These are phyloP conservation scores for Entophlyctis helioformis DNA, from an alignment of 192 early-diverging fungal genomes.

Conservation along the genomic window DNA sequence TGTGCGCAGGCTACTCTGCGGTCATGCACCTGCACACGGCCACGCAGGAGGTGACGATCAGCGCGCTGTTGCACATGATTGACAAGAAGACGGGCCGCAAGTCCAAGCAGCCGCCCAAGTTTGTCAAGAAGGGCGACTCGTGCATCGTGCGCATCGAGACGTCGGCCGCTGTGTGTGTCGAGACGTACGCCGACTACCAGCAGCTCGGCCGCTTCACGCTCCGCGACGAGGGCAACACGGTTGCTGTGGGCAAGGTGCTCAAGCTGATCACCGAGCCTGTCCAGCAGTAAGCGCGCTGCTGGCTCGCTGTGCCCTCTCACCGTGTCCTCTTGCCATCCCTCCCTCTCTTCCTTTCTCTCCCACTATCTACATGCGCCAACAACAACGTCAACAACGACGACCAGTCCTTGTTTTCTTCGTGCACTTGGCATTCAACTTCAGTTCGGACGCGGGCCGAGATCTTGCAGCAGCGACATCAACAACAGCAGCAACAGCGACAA, in stretches of 20 bases:
- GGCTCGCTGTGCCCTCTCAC: no score
- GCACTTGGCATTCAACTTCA: no score
- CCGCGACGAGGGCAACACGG: constrained; percentile 89
- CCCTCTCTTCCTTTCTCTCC: no score
- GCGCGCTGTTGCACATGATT: constrained; percentile 74
- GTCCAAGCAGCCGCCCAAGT: constrained; percentile 80
- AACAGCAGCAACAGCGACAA: no score
- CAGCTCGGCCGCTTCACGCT: constrained; percentile 97
- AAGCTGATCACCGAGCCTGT: constrained; percentile 46
- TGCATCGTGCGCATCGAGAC: constrained; percentile 79
- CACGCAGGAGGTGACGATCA: constrained; percentile 77
- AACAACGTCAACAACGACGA: no score
- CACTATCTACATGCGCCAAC: no score
- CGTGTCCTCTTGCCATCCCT: no score
- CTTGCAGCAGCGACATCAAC: no score
- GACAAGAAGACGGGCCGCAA: constrained; percentile 88
- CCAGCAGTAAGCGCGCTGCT: no score
- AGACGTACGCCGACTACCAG: constrained; percentile 73
- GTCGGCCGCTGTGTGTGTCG: constrained; percentile 66
- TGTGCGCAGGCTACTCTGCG: constrained; percentile 88
- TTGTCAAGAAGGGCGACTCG: constrained; percentile 85
- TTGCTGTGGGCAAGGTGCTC: constrained; percentile 90
- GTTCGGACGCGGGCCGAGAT: no score
- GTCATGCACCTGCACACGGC: constrained; percentile 86
- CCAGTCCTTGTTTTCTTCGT: no score